Evolutionary conservation across 495 filamentous ascomycete genomes (phyloP).

Genomic region (Penicillium pancosmium): DNA sequence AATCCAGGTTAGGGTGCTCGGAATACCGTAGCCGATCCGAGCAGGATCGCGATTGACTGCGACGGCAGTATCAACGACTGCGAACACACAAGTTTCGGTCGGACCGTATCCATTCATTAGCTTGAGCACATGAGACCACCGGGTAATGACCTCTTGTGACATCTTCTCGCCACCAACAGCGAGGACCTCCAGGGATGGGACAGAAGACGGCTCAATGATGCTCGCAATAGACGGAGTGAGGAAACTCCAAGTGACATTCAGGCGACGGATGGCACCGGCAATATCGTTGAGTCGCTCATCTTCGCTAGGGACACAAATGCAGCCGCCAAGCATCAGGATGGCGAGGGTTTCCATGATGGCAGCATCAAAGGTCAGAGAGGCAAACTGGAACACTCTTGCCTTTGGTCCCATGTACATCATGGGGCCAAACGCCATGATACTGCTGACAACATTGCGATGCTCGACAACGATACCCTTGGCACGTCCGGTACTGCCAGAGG

Average conservation of each 20-base stretch:
- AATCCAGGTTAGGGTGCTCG: slow-evolving; percentile 55
- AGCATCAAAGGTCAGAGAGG: slow-evolving; percentile 58
- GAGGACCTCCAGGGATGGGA: slow-evolving; percentile 48
- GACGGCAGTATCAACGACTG: slow-evolving; percentile 37
- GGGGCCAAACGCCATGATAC: slow-evolving; percentile 46
- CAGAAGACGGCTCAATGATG: slow-evolving; percentile 48
- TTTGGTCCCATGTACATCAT: slow-evolving; percentile 36
- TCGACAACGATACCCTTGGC: slow-evolving; percentile 57
- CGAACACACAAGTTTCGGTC: slow-evolving; percentile 52
- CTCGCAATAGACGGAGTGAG: slow-evolving; percentile 58
- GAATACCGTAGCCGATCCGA: slow-evolving; percentile 53
- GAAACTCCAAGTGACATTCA: slow-evolving; percentile 53
- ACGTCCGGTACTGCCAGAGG: slow-evolving; percentile 60
- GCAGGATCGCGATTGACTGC: slow-evolving; percentile 36
- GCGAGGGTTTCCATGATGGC: slow-evolving; percentile 53
- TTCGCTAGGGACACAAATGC: slow-evolving; percentile 63
- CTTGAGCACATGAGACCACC: slow-evolving; percentile 54
- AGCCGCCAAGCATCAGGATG: slow-evolving; percentile 58
- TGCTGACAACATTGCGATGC: slow-evolving; percentile 51
- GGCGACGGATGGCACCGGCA: slow-evolving; percentile 47
- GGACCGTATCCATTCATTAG: slow-evolving; percentile 64
- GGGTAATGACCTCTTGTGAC: slow-evolving; percentile 51
- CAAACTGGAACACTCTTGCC: slow-evolving; percentile 55
- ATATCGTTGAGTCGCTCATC: slow-evolving; percentile 57
- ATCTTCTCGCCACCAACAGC: slow-evolving; percentile 51